These are phyloP conservation scores for Capsicum rhomboideum DNA, from an alignment of 257 asterid species.

Conservation along the genomic window DNA sequence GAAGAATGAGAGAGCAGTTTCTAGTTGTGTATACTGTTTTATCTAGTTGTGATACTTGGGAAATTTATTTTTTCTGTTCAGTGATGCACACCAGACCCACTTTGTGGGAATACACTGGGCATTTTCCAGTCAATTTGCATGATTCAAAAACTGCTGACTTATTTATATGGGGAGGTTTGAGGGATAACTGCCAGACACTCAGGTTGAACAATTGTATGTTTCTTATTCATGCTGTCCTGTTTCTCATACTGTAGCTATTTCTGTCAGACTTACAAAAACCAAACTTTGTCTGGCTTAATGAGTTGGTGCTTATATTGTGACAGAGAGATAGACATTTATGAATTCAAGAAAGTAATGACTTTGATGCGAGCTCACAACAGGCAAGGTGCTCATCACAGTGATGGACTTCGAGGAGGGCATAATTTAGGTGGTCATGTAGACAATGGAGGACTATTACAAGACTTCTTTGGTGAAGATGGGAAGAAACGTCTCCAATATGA, in stretches of 20 bases:
- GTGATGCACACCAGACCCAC: background rate
- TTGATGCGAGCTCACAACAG: conserved; percentile 85
- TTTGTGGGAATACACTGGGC: no score
- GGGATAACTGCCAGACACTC: background rate
- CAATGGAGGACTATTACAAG: conserved; percentile 73
- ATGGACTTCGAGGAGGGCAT: conserved; percentile 75
- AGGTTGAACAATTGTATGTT: background rate
- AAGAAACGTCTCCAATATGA: conserved; percentile 54
- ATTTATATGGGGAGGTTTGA: background rate
- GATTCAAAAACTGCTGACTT: background rate
- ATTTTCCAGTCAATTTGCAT: background rate
- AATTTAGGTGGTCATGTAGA: conserved; percentile 55
- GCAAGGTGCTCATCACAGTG: conserved; percentile 68
- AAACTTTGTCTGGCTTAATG: background rate
- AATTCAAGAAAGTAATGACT: conserved; percentile 83
- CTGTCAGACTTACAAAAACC: background rate
- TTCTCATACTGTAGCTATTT: background rate
- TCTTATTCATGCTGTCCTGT: background rate
- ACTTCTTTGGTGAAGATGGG: conserved; percentile 76
- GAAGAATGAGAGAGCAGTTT: background rate
- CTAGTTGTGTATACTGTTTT: background rate
- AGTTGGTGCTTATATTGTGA: conserved; percentile 1
- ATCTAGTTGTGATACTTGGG: background rate
- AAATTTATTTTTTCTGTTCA: background rate
- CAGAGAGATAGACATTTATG: conserved; percentile 69